These are phyloP conservation scores for Penicillium mononematosum DNA, from an alignment of 495 filamentous ascomycete species.

Conservation along the genomic window DNA sequence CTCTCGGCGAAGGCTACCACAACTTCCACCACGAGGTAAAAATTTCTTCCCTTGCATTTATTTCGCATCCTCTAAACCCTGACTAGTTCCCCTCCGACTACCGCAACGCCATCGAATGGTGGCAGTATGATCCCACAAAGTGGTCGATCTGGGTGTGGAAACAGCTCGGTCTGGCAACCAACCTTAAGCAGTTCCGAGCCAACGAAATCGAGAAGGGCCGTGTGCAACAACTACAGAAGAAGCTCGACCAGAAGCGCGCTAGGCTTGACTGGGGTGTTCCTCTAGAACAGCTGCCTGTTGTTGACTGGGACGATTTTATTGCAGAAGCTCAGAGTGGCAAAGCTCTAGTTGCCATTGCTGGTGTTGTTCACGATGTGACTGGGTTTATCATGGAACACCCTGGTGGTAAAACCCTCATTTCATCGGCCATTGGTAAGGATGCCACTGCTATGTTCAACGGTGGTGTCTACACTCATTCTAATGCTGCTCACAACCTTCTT, in stretches of 20 bases:
- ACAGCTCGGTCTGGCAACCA: slow-evolving; percentile 80
- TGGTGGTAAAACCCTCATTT: slow-evolving; percentile 84
- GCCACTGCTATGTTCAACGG: slow-evolving; percentile 94
- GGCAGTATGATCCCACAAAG: slow-evolving; percentile 94
- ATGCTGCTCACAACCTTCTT: slow-evolving; percentile 88
- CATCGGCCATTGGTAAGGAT: slow-evolving; percentile 82
- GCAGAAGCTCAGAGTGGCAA: slow-evolving; percentile 74
- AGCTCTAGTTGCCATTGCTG: slow-evolving; percentile 76
- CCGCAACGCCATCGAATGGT: slow-evolving; percentile 92
- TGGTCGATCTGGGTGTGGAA: slow-evolving; percentile 90
- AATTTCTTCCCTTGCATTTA: neutral
- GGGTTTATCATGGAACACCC: slow-evolving; percentile 88
- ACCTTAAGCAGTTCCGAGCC: slow-evolving; percentile 85
- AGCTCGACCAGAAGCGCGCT: slow-evolving; percentile 83
- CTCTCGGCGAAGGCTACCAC: slow-evolving; percentile 91
- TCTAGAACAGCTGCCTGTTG: slow-evolving; percentile 82
- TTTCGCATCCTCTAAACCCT: neutral
- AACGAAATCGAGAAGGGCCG: slow-evolving; percentile 97
- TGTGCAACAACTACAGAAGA: slow-evolving; percentile 91
- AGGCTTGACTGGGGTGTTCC: slow-evolving; percentile 87
- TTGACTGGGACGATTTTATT: slow-evolving; percentile 86
- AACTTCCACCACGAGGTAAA: slow-evolving; percentile 82
- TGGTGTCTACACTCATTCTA: slow-evolving; percentile 88
- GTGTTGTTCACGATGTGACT: slow-evolving; percentile 85
- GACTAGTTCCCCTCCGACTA: slow-evolving; percentile 87